Evolutionary conservation across 495 filamentous ascomycete species (phyloP), one percentile per base, ranked within the genome.

Genomic region (Bathelium albidoporum): DNA sequence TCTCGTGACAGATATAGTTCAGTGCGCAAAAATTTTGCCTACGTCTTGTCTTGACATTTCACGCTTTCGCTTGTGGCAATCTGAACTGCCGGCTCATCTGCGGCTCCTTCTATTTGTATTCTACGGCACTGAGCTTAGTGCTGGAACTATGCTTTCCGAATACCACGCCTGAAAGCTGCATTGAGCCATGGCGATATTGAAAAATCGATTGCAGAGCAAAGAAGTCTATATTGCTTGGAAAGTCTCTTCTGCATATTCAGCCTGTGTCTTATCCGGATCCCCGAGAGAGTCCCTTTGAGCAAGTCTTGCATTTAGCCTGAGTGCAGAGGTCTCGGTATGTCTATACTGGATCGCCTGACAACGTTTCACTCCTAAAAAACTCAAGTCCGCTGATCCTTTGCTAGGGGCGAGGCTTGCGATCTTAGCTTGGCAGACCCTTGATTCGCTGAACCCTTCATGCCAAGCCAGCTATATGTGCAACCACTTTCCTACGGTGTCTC

Each of bases 271-370:
- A 20, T 49, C 44, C 44, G 44, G 44, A 16, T 49, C 44, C 22
- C 44, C 44, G 44, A 49, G 44, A 49, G 44, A 49, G 44, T 49
- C n/a, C 44, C n/a, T 20, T 20, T 20, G 5, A 49, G 44, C 22
- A 49, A 49, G 44, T 20, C 44, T 49, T 49, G 18, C n/a, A 49
- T 49, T 49, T 49, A 49, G 44, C 12, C 44, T 49, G 44, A 49
- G 10, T 49, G 44, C 22, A 20, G n/a, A 49, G 44, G 44, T 20
- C n/a, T 20, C 22, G 22, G 44, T 18, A 49, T 12, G 5, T 20
- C 44, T 49, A 49, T 49, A 20, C 22, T 49, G 44, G 44, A 49
- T 49, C 44, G 44, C 44, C 44, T 49, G 44, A 49, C 44, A 49
- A 49, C 44, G 44, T 49, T 49, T 49, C 44, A 49, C n/a, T 49